phyloP scores from a whole-genome alignment of 2,329 filamentous ascomycete species.

The Plectosphaerella sp. region DNA sequence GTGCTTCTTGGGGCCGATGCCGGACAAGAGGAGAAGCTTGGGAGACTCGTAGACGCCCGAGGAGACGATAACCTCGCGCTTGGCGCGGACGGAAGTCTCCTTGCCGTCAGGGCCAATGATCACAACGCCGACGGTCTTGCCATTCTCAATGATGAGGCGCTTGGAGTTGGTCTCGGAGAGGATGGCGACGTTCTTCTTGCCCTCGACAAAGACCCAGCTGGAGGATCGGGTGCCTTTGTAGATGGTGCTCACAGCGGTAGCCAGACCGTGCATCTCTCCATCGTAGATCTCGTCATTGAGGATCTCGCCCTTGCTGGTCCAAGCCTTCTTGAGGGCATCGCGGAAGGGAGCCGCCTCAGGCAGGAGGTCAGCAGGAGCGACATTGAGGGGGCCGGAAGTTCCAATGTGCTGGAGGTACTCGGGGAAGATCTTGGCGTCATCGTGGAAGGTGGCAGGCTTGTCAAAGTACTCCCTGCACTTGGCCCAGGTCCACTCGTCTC shows the following conservation, averaged over 20 bases:
- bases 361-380: conserved; percentile 50
- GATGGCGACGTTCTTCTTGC: conserved; percentile 52
- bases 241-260: conserved; percentile 49
- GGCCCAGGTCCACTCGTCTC: conserved; percentile 61
- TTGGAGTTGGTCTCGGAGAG: conserved; percentile 44
- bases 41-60: conserved; percentile 58
- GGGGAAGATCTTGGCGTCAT: conserved; percentile 42
- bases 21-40: conserved; percentile 60
- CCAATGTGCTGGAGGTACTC: conserved; percentile 46
- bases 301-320: conserved; percentile 45
- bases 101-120: conserved; percentile 32
- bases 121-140: conserved; percentile 38
- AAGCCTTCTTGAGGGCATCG: conserved; percentile 43
- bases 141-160: conserved; percentile 45
- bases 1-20: conserved; percentile 53
- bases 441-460: conserved; percentile 45
- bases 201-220: conserved; percentile 44
- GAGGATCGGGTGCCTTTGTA: conserved; percentile 52
- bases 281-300: conserved; percentile 52
- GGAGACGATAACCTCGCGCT: conserved; percentile 42
- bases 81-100: conserved; percentile 40
- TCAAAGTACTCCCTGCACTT: conserved; percentile 43
- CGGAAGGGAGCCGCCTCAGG: conserved; percentile 48
- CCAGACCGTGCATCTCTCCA: conserved; percentile 49
- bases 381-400: conserved; percentile 43